A percentile compares a stretch with the other conserved stretches of the same genome.
Evolutionary conservation across 768 basidiomycete genomes (phyloP).

Genomic region (Naganishia randhawae): DNA sequence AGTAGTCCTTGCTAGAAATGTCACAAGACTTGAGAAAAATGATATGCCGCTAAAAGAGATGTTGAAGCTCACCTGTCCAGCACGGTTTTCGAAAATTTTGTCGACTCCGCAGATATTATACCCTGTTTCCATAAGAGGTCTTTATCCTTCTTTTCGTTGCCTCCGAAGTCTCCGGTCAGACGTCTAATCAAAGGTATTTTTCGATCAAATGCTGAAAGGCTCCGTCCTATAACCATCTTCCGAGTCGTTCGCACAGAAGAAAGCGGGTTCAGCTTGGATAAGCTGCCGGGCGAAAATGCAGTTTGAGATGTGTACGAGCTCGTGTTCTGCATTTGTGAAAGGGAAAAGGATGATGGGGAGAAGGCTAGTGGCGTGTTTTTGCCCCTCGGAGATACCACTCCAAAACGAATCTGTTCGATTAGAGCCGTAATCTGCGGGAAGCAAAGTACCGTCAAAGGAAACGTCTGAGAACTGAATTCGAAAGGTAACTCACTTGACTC

Average conservation of each 20-base stretch:
- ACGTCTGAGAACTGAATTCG: not conserved
- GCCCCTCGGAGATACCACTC: constrained; percentile 14
- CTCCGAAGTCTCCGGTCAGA: constrained; percentile 43
- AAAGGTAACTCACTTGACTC: constrained; percentile 22
- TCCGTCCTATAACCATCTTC: constrained; percentile 26
- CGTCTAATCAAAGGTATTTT: constrained; percentile 41
- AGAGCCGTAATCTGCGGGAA: constrained; percentile 23
- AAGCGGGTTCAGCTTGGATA: constrained; percentile 10
- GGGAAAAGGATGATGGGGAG: constrained; percentile 19
- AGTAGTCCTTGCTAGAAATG: constrained; percentile 64
- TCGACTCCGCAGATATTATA: constrained; percentile 27
- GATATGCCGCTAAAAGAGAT: not conserved
- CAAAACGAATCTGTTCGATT: constrained; percentile 21
- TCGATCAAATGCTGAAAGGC: constrained; percentile 39
- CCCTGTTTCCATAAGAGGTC: constrained; percentile 47
- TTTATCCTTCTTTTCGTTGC: constrained; percentile 49
- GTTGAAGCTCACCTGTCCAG: constrained; percentile 38
- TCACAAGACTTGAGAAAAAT: constrained; percentile 22
- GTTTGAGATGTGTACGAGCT: not conserved
- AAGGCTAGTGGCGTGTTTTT: constrained; percentile 8
- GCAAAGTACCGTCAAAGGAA: not conserved
- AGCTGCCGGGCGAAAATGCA: constrained; percentile 2
- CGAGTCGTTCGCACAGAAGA: not conserved
- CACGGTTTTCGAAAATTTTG: constrained; percentile 41
- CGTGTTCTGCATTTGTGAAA: constrained; percentile 33